Percentiles rank a stretch among this genome's conserved stretches.
Conservation (phyloP, 192 early-diverging fungal genomes). For the Coemansia sp. region DNA sequence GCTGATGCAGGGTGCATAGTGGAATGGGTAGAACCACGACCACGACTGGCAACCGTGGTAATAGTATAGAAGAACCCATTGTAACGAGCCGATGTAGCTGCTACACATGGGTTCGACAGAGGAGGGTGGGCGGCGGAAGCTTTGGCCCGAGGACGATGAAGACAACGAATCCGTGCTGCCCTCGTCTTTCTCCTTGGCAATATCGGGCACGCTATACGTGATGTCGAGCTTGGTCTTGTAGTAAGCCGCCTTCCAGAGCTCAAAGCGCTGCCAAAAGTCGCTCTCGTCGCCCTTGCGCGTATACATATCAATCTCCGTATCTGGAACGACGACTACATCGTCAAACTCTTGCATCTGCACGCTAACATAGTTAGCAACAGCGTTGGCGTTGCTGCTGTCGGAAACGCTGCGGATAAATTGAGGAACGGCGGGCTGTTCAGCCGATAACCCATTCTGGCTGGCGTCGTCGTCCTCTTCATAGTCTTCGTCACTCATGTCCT, state of each 20-base stretch:
- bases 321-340: conserved; percentile 41
- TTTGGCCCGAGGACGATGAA: conserved; percentile 12
- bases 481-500: conserved; percentile 33
- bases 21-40: conserved; percentile 98
- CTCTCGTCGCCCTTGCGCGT: conserved; percentile 56
- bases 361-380: conserved; percentile 36
- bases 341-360: conserved; percentile 38
- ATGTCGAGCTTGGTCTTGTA: conserved; percentile 65
- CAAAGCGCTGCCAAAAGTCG: conserved; percentile 68
- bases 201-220: conserved; percentile 54
- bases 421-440: conserved; percentile 54
- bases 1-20: conserved; percentile 94
- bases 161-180: background rate
- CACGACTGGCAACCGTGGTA: conserved; percentile 94
- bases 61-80: conserved; percentile 98
- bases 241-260: conserved; percentile 77
- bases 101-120: conserved; percentile 62
- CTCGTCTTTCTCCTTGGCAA: conserved; percentile 11
- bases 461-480: conserved; percentile 38
- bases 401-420: conserved; percentile 53
- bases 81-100: conserved; percentile 88
- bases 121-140: conserved; percentile 31
- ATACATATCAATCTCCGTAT: conserved; percentile 33
- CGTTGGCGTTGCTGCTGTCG: conserved; percentile 20
- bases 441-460: conserved; percentile 40